These are phyloP conservation scores for Galerina sulciceps DNA, from an alignment of 768 basidiomycete genomes.

Conservation along the genomic window DNA sequence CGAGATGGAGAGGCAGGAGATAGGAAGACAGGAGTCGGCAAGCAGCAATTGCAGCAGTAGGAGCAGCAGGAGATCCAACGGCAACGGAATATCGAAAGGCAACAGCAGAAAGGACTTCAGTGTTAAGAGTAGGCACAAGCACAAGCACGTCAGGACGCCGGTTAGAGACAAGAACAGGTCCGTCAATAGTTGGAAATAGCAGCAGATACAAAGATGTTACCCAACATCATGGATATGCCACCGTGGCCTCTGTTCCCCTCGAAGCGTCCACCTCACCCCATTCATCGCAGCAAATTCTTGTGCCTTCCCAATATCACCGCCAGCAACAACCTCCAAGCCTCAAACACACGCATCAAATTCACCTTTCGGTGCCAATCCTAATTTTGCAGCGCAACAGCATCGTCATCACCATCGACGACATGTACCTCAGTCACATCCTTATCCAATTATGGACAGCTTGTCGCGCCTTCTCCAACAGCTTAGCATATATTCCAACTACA, in stretches of 20 bases:
- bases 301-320: conserved; percentile 4
- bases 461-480: no score
- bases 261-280: not conserved
- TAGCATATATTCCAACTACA: conserved; percentile 8
- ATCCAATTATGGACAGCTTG: no score
- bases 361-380: not conserved
- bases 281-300: not conserved
- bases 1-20: conserved; percentile 23
- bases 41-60: conserved; percentile 22
- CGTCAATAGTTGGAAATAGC: conserved; percentile 24
- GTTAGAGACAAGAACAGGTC: conserved; percentile 21
- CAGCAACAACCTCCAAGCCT: conserved; percentile 1
- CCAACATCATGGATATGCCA: conserved; percentile 17
- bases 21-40: conserved; percentile 14
- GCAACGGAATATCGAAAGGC: no score
- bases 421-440: not conserved
- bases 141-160: conserved; percentile 18
- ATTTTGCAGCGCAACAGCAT: not conserved
- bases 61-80: conserved; percentile 21
- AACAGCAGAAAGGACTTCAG: conserved; percentile 15
- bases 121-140: conserved; percentile 20
- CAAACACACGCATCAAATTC: not conserved
- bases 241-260: not conserved
- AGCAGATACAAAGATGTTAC: conserved; percentile 9
- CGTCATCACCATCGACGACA: conserved; percentile 19